These are phyloP conservation scores for Neurospora tetrasperma DNA, from an alignment of 495 filamentous ascomycete genomes.

Conservation along the genomic window DNA sequence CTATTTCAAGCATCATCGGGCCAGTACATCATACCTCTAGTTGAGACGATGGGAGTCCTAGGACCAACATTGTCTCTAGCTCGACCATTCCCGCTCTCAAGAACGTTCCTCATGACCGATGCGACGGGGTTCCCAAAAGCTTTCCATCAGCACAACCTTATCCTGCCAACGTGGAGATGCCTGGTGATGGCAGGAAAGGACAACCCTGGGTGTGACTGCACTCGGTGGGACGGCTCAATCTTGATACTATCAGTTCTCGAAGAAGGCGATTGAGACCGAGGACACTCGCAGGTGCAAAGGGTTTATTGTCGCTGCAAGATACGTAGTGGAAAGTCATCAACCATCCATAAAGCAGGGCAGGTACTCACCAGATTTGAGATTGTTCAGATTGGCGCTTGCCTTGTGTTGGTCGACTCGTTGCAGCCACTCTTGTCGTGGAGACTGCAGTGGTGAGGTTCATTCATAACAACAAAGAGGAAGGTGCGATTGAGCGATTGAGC, in stretches of 20 bases:
- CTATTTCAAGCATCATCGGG: background rate
- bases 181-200: background rate
- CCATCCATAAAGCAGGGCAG: background rate
- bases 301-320: background rate
- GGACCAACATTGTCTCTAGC: background rate
- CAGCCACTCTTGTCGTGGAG: background rate
- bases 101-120: background rate
- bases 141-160: background rate
- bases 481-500: background rate
- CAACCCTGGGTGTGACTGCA: background rate
- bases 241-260: background rate
- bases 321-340: background rate
- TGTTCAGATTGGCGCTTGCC: background rate
- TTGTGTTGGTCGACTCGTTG: background rate
- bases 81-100: background rate
- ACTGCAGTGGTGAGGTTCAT: background rate
- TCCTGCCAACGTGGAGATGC: background rate
- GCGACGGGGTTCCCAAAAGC: background rate
- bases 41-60: background rate
- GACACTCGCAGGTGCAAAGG: background rate
- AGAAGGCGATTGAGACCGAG: background rate
- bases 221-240: background rate
- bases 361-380: background rate
- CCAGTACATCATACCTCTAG: background rate
- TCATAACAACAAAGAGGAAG: background rate